A percentile compares a stretch with the other conserved stretches of the same genome.
Evolutionary conservation across 1,139 yeast species (phyloP).

Genomic region (Kodamaea sp.): DNA sequence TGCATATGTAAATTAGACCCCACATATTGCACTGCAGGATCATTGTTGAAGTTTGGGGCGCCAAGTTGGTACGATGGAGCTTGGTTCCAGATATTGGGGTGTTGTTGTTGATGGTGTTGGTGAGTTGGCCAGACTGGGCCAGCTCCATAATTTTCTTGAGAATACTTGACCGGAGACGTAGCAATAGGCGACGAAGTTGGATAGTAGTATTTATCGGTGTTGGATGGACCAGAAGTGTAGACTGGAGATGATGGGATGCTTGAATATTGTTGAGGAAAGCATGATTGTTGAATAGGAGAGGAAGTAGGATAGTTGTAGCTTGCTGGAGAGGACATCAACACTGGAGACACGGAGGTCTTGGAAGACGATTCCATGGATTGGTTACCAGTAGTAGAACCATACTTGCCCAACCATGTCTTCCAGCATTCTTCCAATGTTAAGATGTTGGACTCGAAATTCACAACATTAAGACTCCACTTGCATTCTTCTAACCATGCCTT

Average conservation of each 20-base stretch:
- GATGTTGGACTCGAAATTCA: slow-evolving; percentile 42
- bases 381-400: slow-evolving; percentile 15
- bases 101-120: slow-evolving; percentile 5
- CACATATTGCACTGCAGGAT: slow-evolving; percentile 16
- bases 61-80: slow-evolving; percentile 5
- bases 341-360: slow-evolving; percentile 11
- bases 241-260: slow-evolving; percentile 31
- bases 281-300: slow-evolving; percentile 18
- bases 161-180: slow-evolving; percentile 14
- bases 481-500: slow-evolving; percentile 65
- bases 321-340: slow-evolving; percentile 12
- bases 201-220: slow-evolving; percentile 13
- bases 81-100: slow-evolving; percentile 15
- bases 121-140: slow-evolving; percentile 8
- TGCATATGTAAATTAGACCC: slow-evolving; percentile 12
- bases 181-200: slow-evolving; percentile 15
- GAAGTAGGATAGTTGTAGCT: slow-evolving; percentile 20
- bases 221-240: slow-evolving; percentile 11
- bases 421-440: slow-evolving; percentile 49
- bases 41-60: slow-evolving; percentile 8
- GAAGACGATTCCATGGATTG: background rate
- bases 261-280: slow-evolving; percentile 9
- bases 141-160: slow-evolving; percentile 5
- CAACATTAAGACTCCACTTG: slow-evolving; percentile 52
- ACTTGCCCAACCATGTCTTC: slow-evolving; percentile 47